A percentile compares a stretch with the other conserved stretches of the same genome.
These are phyloP conservation scores for Pochonia chlamydosporia DNA, from an alignment of 2,329 filamentous ascomycete genomes.

Conservation along the genomic window DNA sequence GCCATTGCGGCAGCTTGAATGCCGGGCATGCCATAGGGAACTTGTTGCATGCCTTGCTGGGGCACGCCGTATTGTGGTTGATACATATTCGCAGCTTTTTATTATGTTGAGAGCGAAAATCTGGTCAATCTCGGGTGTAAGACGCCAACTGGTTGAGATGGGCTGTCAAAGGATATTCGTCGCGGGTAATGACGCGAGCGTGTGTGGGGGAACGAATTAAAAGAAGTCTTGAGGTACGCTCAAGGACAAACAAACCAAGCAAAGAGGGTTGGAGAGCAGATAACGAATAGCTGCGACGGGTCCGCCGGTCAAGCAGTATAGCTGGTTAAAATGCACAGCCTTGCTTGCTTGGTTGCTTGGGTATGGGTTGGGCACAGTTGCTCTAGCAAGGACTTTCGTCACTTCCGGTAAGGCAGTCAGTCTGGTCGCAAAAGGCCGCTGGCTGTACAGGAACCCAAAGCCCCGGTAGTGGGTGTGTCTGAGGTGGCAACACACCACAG, in stretches of 20 bases:
- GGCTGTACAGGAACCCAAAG: conserved; percentile 44
- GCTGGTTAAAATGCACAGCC: conserved; percentile 26
- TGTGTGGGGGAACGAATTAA: conserved; percentile 13
- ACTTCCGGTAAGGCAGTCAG: conserved; percentile 36
- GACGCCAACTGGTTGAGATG: background rate
- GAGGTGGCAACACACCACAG: conserved; percentile 53
- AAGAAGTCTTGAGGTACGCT: conserved; percentile 7
- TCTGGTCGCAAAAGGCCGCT: conserved; percentile 36
- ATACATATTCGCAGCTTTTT: conserved; percentile 67
- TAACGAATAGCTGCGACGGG: conserved; percentile 18
- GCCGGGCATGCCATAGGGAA: conserved; percentile 66
- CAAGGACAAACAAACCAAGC: conserved; percentile 9
- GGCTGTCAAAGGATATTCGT: conserved; percentile 6
- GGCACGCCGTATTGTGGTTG: conserved; percentile 70
- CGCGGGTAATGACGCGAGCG: conserved; percentile 1
- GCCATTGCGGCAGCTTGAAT: conserved; percentile 92
- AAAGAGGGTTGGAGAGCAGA: conserved; percentile 9
- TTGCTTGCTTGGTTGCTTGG: conserved; percentile 34
- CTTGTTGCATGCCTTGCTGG: conserved; percentile 62
- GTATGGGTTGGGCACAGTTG: conserved; percentile 41
- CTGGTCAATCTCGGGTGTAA: background rate
- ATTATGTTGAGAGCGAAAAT: background rate
- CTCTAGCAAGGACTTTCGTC: conserved; percentile 24
- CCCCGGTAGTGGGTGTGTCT: conserved; percentile 53
- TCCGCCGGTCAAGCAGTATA: conserved; percentile 19